Evolutionary conservation across 371 early-diverging fungal species (phyloP).

Genomic region (Dichotomocladium elegans): DNA sequence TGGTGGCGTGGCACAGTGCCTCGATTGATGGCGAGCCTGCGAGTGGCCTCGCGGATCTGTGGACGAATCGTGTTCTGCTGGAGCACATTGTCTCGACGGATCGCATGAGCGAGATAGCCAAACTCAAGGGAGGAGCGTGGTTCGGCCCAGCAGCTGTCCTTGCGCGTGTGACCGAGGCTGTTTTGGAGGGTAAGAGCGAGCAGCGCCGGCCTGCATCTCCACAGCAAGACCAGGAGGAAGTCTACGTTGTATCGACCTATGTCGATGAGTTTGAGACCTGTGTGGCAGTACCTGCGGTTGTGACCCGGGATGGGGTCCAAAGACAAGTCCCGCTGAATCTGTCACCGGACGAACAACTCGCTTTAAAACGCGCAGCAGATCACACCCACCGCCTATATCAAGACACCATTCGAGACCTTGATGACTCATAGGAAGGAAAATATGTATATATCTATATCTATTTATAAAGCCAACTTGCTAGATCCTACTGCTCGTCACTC

Average conservation of each 20-base stretch:
- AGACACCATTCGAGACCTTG: too few species aligned
- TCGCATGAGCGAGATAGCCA: conserved; percentile 65
- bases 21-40: conserved; percentile 59
- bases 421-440: too few species aligned
- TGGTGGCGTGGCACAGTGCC: conserved; percentile 71
- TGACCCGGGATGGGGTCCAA: conserved; percentile 57
- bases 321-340: conserved; percentile 52
- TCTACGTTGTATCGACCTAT: conserved; percentile 54
- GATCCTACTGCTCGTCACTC: too few species aligned
- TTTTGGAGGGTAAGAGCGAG: conserved; percentile 46
- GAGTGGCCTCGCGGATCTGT: conserved; percentile 42
- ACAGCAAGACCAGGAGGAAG: too few species aligned
- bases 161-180: conserved; percentile 49
- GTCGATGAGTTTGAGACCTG: conserved; percentile 55
- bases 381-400: neutral
- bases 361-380: neutral
- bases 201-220: conserved; percentile 19
- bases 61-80: conserved; percentile 32
- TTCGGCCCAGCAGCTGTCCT: conserved; percentile 76
- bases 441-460: too few species aligned
- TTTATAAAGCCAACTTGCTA: too few species aligned
- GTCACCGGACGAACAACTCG: conserved; percentile 8
- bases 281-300: conserved; percentile 62
- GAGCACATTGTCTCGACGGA: conserved; percentile 53
- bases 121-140: conserved; percentile 76